Evolutionary conservation across 805 yeast species (phyloP).

Genomic region (Lipomyces japonicus): DNA sequence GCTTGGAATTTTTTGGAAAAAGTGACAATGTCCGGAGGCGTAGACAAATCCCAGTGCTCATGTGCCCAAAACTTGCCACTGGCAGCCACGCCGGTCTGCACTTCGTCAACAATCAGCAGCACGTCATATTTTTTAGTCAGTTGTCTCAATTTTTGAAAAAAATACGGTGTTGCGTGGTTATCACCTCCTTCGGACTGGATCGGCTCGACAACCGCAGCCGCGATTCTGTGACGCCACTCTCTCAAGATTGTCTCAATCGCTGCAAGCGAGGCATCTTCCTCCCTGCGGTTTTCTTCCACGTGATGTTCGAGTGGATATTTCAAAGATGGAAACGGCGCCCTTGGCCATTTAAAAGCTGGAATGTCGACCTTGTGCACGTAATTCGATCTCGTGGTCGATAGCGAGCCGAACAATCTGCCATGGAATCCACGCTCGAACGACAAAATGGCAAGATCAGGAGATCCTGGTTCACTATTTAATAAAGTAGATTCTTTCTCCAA

Average conservation of each 20-base stretch:
- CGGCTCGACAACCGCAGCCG: slow-evolving; percentile 88
- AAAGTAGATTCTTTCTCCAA: slow-evolving; percentile 73
- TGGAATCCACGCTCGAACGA: slow-evolving; percentile 90
- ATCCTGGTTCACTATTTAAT: slow-evolving; percentile 70
- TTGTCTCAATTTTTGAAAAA: slow-evolving; percentile 80
- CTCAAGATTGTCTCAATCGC: slow-evolving; percentile 68
- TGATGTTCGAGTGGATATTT: slow-evolving; percentile 75
- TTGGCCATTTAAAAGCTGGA: slow-evolving; percentile 96
- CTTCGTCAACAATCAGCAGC: slow-evolving; percentile 76
- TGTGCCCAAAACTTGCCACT: slow-evolving; percentile 86
- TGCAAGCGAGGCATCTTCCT: slow-evolving; percentile 76
- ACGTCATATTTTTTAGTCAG: slow-evolving; percentile 67
- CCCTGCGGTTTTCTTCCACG: slow-evolving; percentile 60
- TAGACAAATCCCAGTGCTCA: slow-evolving; percentile 71
- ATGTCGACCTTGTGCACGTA: slow-evolving; percentile 85
- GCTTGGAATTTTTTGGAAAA: slow-evolving; percentile 87
- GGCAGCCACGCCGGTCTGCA: slow-evolving; percentile 87
- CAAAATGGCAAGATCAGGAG: slow-evolving; percentile 79
- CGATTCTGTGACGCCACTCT: slow-evolving; percentile 71
- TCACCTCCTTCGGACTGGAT: slow-evolving; percentile 91
- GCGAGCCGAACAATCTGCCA: slow-evolving; percentile 90
- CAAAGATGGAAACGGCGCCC: slow-evolving; percentile 84
- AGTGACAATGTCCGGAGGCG: slow-evolving; percentile 80
- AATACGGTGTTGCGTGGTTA: slow-evolving; percentile 72
- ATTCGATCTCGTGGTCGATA: slow-evolving; percentile 87